Base-by-base conservation (phyloP, 1,284 basidiomycete genomes). In the Thecaphora frezii region DNA sequence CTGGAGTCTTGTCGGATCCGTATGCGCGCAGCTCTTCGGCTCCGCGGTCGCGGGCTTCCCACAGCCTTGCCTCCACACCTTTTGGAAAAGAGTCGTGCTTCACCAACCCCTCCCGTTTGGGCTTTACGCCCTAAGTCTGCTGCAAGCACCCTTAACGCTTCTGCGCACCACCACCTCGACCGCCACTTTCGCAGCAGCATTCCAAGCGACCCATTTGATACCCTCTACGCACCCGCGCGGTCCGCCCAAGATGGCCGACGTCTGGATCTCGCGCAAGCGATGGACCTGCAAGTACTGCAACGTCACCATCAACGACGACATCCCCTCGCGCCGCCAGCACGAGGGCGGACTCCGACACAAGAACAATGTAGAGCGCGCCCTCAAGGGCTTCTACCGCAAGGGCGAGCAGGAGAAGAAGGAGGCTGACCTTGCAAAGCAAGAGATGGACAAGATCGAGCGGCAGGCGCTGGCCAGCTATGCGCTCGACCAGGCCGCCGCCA, bases 281-380 rank as follows among this genome's bases (percentile, higher is more conserved):
- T 78, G 76, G 76, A 77, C 72, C 8, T 78, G 76, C 71, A 68
- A 66, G 45, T 77, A 78, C 54, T 78, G 76, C 73, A 57, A 78
- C 48, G 58, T 78, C 14, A 78, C 76, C 14, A 76, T 78, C 45
- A 61, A 71, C 48, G 49, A 66, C 52, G 73, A 73, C 44, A 45
- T 66, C 7, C 78, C 84, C 76, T 97, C 94, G 2, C 86, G 90
- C 48, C 84, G 86, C 61, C 91, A 93, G 58, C 96, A 99, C 79
- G 96, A 98, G 81, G 89, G 86, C 62, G 96, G 96, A 42, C 81
- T 94, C 46, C 86, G 91, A 44, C 96, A 99, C 82, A 90, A 96
- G 78, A 92, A 92, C 45, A 96, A 91, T 79, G 87, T 90, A 60
- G 93, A 97, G 76, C 85, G 93, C 10, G 94, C 89, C 80, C 89